Base-by-base conservation (phyloP, 805 yeast genomes). In the Ogataea trehalophila region DNA sequence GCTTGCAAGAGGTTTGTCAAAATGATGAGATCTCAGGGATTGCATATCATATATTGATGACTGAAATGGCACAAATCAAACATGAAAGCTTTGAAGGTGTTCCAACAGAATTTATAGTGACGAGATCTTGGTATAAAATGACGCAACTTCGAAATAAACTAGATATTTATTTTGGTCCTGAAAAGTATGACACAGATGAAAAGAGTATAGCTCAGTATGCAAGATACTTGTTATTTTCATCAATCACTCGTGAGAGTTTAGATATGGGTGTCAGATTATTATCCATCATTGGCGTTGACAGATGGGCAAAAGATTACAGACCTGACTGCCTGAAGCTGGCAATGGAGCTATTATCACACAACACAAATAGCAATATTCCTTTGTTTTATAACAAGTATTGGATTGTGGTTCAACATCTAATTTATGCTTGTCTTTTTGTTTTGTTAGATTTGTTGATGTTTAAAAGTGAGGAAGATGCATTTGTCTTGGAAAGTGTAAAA, bases 371-470 rank as follows among this genome's bases (percentile, higher is more conserved):
- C 2, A 46, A 53, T 37, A 31, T 55, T 8, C 64, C 62, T 2
- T 16, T 43, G 8, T 57, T 49, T 41, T 60, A 58, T 50, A 57
- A 54, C 33, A 37, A 52, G 36, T 56, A 58, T 41, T 60, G 64
- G 64, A 58, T 60, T 35, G 57, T 60, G 6, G 53, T 55, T 2
- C 64, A 60, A 34, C 64, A 60, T 48, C 41, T 60, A 18, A 57
- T 60, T 23, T 60, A 54, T 23, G 54, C 62, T 2, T 58, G 61
- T 47, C 44, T 60, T 16, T 60, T 60, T 44, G 53, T 56, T 18
- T 45, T 60, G 9, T 42, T 60, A 29, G 61, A 60, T 39, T 56
- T 60, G 61, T 40, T 60, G 34, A 56, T 58, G 56, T 47, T 58
- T 38, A 47, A 56, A 29, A 53, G 57, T 39, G 54, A 53, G 6